phyloP scores from a whole-genome alignment of 768 basidiomycete genomes.

The Neoboletus brunneissimus region DNA sequence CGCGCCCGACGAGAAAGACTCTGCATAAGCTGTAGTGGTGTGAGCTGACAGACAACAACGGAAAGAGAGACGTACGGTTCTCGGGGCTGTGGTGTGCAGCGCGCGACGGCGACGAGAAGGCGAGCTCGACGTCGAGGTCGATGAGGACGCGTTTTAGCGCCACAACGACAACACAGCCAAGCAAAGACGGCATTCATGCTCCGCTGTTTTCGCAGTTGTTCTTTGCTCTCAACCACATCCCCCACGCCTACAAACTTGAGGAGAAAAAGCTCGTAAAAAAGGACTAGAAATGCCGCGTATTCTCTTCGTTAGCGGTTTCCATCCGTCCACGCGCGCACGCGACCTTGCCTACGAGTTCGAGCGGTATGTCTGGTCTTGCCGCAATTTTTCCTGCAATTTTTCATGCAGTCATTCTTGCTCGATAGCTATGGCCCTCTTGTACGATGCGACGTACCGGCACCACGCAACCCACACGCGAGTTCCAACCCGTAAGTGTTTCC shows the following conservation, averaged over 20 bases:
- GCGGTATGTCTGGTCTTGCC: slow-evolving; percentile 45
- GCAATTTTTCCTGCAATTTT: neutral
- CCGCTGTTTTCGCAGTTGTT: slow-evolving; percentile 24
- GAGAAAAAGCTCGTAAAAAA: slow-evolving; percentile 4
- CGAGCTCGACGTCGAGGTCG: slow-evolving; percentile 4
- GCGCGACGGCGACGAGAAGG: neutral
- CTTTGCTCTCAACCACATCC: slow-evolving; percentile 27
- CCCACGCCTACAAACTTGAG: neutral
- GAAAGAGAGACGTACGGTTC: neutral
- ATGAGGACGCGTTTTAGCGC: slow-evolving; percentile 20
- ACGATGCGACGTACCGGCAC: slow-evolving; percentile 88
- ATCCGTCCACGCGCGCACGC: slow-evolving; percentile 75
- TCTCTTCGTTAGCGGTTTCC: slow-evolving; percentile 84
- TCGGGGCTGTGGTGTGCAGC: neutral
- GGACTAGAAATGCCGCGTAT: slow-evolving; percentile 64
- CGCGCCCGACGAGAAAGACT: slow-evolving; percentile 11
- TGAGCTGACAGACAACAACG: neutral
- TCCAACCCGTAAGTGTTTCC: slow-evolving; percentile 75
- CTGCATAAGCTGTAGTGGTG: slow-evolving; percentile 18
- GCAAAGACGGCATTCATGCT: slow-evolving; percentile 28
- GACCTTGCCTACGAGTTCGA: slow-evolving; percentile 88
- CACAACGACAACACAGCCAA: slow-evolving; percentile 38
- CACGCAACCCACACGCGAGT: slow-evolving; percentile 69
- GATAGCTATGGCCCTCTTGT: slow-evolving; percentile 75
- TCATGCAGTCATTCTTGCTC: slow-evolving; percentile 1